Evolutionary conservation across 805 yeast genomes (phyloP), one percentile per base, ranked within the genome.

Genomic region (Maudiozyma turicensis): DNA sequence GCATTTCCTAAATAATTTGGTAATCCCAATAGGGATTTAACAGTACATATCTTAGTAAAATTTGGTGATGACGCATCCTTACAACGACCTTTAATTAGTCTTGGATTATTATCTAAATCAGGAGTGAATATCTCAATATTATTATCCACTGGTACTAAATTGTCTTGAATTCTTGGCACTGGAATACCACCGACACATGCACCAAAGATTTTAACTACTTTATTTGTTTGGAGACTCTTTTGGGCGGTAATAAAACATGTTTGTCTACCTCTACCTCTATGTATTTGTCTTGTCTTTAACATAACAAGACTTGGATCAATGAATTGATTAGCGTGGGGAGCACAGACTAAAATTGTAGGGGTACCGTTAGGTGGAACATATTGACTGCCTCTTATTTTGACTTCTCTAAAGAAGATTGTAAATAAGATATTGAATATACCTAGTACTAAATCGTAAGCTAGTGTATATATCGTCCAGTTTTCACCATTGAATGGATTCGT

Each of bases 91-190:
- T 65, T 65, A 1, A 91, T 70, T 10, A 67, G 63, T 33, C 73
- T 64, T 8, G 81, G 77, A 54, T 80, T 77, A 15, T 67, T 57
- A 28, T 65, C 69, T 29, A 67, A 67, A 39, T 73, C 76, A 52
- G 81, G 81, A 31, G 81, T 61, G 51, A 53, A 77, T 8, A 90
- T 80, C 48, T 70, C 73, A 35, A 65, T 48, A 3, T 95, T 95
- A 48, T 78, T 78, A 1, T 72, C 66, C n/a, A 80, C 95, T 8
- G 71, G 63, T 34, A 64, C 68, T 58, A 91, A 74, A 60, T 80
- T 81, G 65, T 91, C 99, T 66, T 93, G 98, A 4, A 95, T 86
- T 54, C 99, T 74, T 8, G 83, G 82, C 2, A 93, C 98, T 0
- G 96, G 96, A 50, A 91, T 90, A 3, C 95, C 76, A 60, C 81